Percentiles rank a stretch among this genome's conserved stretches.
Conservation (phyloP, 108 stramenopile genomes). For the Fragilariopsis cylindrus region DNA sequence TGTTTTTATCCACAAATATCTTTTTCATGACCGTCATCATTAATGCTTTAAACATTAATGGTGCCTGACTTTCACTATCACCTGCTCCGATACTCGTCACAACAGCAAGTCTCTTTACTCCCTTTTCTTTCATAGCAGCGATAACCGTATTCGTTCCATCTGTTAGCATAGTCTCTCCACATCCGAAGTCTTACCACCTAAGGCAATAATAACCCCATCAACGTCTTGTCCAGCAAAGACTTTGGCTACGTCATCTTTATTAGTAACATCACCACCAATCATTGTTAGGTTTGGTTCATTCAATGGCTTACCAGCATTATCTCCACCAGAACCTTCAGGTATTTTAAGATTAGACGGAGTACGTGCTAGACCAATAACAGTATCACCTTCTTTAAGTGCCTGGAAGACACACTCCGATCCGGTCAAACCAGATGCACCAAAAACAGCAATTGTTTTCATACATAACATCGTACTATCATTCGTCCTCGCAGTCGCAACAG, state of each 20-base stretch:
- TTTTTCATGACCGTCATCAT: conserved; percentile 98
- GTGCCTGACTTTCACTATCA: conserved; percentile 93
- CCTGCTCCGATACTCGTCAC: conserved; percentile 97
- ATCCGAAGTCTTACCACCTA: conserved; percentile 95
- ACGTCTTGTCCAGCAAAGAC: conserved; percentile 77
- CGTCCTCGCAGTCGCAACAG: not conserved
- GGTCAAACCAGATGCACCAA: conserved; percentile 91
- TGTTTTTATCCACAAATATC: conserved; percentile 97
- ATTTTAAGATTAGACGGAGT: conserved; percentile 79
- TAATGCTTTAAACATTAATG: conserved; percentile 91
- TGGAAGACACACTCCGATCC: conserved; percentile 86
- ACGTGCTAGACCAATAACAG: conserved; percentile 81
- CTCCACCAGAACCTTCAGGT: conserved; percentile 82
- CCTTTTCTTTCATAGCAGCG: conserved; percentile 91
- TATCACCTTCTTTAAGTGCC: conserved; percentile 83
- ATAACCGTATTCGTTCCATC: conserved; percentile 91
- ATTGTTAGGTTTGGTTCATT: conserved; percentile 70
- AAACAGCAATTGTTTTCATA: conserved; percentile 78
- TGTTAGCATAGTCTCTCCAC: conserved; percentile 95
- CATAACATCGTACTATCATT: conserved; percentile 19
- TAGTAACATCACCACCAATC: conserved; percentile 87
- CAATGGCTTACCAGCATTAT: conserved; percentile 71
- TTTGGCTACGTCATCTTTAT: conserved; percentile 82
- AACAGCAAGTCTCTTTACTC: conserved; percentile 88
- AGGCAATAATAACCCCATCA: conserved; percentile 91